Base-by-base conservation (phyloP, 202 grass and related monocot species). In the Schoenoplectus tabernaemontani region DNA sequence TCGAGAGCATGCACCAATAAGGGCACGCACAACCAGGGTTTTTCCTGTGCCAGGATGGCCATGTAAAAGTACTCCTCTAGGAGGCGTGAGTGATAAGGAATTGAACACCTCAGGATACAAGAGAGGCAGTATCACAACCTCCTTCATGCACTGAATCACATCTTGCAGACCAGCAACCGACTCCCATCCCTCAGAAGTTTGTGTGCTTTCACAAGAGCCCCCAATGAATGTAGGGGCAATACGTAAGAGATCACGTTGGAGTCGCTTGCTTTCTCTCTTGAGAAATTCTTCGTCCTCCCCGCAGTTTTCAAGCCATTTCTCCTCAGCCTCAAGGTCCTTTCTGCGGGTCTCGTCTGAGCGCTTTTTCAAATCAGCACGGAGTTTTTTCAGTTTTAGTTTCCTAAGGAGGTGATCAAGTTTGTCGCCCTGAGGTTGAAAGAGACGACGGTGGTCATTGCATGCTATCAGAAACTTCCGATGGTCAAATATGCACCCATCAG, bases 241-340 rank as follows among this genome's bases (percentile, higher is more conserved):
- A 79, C 96, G 88, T 79, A 91, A 86, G 58, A 99, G 86, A 76
- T 99, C 96, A 83, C 96, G 86, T 77, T 93, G 93, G 81, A 99
- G 86, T 68, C 91, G 87, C 79, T 87, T 99, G 23, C 88, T 90
- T 86, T 99, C 92, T 38, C 92, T 83, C 87, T 95, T 99, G 74
- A 99, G 87, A 84, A 99, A 99, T 78, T 99, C 96, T 77, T 99
- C 96, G 77, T 99, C 92, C 83, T 99, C 96, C 42, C 96, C 96
- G 12, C 91, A 98, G 69, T 98, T 98, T 66, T 99, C 96, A 13
- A 99, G 89, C 91, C 91, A 99, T 86, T 95, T 99, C 82, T 99
- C 96, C 85, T 99, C 96, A 80, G 88, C 88, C 26, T 99, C 96
- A 75, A 82, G 79, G 61, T 99, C 96, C 79, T 91, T 92, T 83